Percentiles rank a stretch among this genome's conserved stretches.
These are phyloP conservation scores for Phytopythium litorale DNA, from an alignment of 352 stramenopile species.

Conservation along the genomic window DNA sequence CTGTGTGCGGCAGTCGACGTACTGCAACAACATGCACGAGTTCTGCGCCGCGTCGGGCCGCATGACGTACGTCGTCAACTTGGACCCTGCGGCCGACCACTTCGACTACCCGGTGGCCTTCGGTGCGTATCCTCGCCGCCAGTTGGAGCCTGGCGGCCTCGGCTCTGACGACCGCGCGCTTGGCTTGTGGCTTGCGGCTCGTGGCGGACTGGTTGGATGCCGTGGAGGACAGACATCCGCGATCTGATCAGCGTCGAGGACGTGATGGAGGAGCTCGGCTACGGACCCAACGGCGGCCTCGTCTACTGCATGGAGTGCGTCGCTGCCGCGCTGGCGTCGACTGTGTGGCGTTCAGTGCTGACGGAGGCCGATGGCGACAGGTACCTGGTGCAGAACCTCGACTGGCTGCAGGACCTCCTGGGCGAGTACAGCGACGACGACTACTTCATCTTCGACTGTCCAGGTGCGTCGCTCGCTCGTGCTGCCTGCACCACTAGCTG, in stretches of 20 bases:
- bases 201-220: too few relatives aligned
- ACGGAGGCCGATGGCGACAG: constrained; percentile 19
- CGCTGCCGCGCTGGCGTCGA: not conserved
- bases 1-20: constrained; percentile 68
- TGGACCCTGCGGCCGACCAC: constrained; percentile 94
- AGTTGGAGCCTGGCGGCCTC: not conserved
- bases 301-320: constrained; percentile 99
- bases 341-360: not conserved
- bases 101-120: constrained; percentile 89
- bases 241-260: constrained; percentile 95
- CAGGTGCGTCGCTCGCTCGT: constrained; percentile 60
- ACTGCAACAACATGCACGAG: constrained; percentile 93
- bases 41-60: constrained; percentile 81
- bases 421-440: constrained; percentile 89
- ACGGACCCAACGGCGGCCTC: constrained; percentile 97
- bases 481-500: not conserved
- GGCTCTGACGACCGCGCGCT: too few relatives aligned
- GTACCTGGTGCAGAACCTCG: constrained; percentile 91
- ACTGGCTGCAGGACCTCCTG: constrained; percentile 95
- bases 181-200: too few relatives aligned
- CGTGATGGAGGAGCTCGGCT: constrained; percentile 96
- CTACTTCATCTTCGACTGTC: constrained; percentile 99
- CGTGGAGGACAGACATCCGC: constrained; percentile 77
- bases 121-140: constrained; percentile 41
- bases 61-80: constrained; percentile 95